Evolutionary conservation across 192 early-diverging fungal genomes (phyloP), one percentile per base, ranked within the genome.

Genomic region (Linnemannia zychae): DNA sequence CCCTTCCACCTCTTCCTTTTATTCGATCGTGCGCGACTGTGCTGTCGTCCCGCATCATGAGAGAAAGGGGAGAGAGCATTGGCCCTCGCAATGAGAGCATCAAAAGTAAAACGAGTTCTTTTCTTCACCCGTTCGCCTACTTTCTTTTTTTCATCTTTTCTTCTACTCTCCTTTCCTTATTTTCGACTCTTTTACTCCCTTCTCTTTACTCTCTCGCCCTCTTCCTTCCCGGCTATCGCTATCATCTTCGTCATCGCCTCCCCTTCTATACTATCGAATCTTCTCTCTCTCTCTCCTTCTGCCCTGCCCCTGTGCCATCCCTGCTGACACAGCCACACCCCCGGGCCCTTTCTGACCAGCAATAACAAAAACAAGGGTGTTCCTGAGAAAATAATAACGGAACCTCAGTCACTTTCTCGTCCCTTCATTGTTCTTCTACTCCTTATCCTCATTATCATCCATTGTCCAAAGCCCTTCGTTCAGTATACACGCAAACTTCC

Each of bases 111-210:
- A 63, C 24, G 15, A 6, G 3, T 28, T 48, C 11, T 36, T 75
- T 63, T 65, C 40, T 22, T 67, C 53, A 18, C 18, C 28, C n/a
- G 40, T 37, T 76, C 67, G n/a, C 67, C 67, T 22, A 37, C 48
- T 69, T 18, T 74, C 36, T 6, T 44, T 9, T 44, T 9, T 3
- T 44, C 48, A 52, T 31, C 28, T 31, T 68, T 46, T 50, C 47
- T 18, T 75, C 60, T 52, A 20, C 22, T 71, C 6, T 63, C 73
- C 7, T 63, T 18, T n/a, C 11, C 31, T 4, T n/a, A 17, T 24
- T 66, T 50, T 48, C 65, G 40, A 22, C 75, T 60, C 52, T 53
- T 73, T 73, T 46, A 4, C 31, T 20, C 46, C 24, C 46, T 47
- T 12, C 46, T 17, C 13, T 49, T 15, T 49, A 15, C 9, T 15